Evolutionary conservation across 495 filamentous ascomycete genomes (phyloP), one percentile per base, ranked within the genome.

Genomic region (Jackrogersella multiformis): DNA sequence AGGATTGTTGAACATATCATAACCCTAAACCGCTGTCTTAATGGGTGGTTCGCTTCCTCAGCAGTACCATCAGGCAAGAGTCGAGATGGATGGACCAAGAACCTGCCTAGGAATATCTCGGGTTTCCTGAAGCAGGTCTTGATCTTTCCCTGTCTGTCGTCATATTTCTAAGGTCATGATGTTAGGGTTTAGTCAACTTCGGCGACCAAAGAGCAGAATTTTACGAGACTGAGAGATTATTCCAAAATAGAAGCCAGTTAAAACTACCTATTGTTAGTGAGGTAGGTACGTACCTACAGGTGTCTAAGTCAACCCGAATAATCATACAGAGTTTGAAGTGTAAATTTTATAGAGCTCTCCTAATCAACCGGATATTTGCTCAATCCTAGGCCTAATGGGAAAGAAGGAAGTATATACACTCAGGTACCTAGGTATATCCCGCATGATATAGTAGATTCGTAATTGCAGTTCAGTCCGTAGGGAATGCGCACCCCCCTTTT

Each of bases 1-100:
- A 59, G 56, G 56, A 59, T 59, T 49, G 38, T 5, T 5, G 32
- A 49, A 36, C 44, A 38, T 20, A 38, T 49, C 24, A 23, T 34
- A 23, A 36, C 35, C 44, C n/a, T 18, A 34, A 35, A 21, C 42
- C 4, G 8, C 4, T 7, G 13, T 57, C 38, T 30, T 44, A 8
- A 45, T 35, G 30, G 41, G 12, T 13, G 15, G 34, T 48, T 34
- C 35, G 32, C 30, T 35, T 34, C 30, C 8, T 32, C 15, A 26
- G 32, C 13, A 32, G 46, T 61, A 20, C 45, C 5, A 49, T 21
- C 13, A 6, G 8, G 39, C 23, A 8, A 28, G 55, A n/a, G 28
- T 39, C 24, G 39, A 36, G 28, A 23, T 18, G 23, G 6, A 36
- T 13, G 41, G 16, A n/a, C 6, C 16, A 16, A 16, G 2, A 5